phyloP scores from a whole-genome alignment of 2,329 filamentous ascomycete genomes.

The Pseudogymnoascus sp. region DNA sequence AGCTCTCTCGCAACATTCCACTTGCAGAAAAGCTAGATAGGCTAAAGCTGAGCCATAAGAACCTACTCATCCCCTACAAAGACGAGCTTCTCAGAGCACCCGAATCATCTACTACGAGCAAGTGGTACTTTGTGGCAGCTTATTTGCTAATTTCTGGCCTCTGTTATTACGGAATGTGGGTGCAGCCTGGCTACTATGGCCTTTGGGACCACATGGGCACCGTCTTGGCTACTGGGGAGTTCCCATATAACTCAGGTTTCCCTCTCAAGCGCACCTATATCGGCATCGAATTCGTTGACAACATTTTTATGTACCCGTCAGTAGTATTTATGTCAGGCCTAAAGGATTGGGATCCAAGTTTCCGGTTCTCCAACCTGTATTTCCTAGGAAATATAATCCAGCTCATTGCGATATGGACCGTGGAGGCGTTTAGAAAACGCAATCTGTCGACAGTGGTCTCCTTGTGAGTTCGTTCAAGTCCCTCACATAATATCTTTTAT shows the following conservation, averaged over 20 bases:
- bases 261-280: neutral
- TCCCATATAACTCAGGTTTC: neutral
- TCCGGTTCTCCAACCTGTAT: neutral
- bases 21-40: slow-evolving; percentile 14
- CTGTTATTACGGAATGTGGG: neutral
- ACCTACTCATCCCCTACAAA: neutral
- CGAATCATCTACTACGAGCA: neutral
- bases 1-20: slow-evolving; percentile 13
- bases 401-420: slow-evolving; percentile 2
- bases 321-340: slow-evolving; percentile 3
- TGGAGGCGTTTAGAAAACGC: slow-evolving; percentile 6
- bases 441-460: neutral
- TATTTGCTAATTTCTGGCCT: neutral
- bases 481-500: neutral
- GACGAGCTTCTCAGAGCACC: neutral
- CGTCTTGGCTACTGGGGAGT: neutral
- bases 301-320: slow-evolving; percentile 3
- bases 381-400: neutral
- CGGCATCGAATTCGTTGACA: neutral
- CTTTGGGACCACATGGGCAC: neutral
- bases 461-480: neutral
- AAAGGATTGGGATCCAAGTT: slow-evolving; percentile 4
- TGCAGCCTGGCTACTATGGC: neutral
- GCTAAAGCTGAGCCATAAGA: neutral
- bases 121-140: neutral